A percentile compares a stretch with the other conserved stretches of the same genome.
These are phyloP conservation scores for Pythium guiyangense DNA, from an alignment of 352 stramenopile genomes.

Conservation along the genomic window DNA sequence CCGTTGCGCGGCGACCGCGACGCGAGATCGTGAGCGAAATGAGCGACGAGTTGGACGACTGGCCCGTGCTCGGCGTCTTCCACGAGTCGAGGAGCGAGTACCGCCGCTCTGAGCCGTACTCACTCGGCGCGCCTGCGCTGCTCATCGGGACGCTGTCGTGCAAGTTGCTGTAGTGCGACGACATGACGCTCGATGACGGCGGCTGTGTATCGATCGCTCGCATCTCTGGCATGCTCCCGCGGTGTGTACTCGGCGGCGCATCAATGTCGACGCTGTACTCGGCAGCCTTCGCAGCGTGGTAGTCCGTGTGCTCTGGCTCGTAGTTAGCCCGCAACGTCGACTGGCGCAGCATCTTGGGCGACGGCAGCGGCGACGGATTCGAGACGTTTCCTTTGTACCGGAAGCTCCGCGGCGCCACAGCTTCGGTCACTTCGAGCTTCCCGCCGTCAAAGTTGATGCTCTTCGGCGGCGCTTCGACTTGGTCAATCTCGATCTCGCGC, in stretches of 20 bases:
- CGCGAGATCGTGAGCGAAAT: slow-evolving; percentile 69
- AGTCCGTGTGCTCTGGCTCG: slow-evolving; percentile 59
- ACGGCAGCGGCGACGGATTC: slow-evolving; percentile 31
- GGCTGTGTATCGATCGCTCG: slow-evolving; percentile 10
- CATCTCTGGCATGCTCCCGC: slow-evolving; percentile 36
- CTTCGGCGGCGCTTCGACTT: slow-evolving; percentile 35
- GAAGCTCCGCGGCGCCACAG: slow-evolving; percentile 53
- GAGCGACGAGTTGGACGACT: slow-evolving; percentile 53
- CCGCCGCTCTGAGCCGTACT: slow-evolving; percentile 40
- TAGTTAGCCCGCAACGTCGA: slow-evolving; percentile 64
- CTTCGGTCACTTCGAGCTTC: slow-evolving; percentile 43
- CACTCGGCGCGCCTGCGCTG: slow-evolving; percentile 14
- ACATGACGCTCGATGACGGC: neutral
- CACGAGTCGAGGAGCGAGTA: slow-evolving; percentile 74
- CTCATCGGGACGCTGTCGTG: slow-evolving; percentile 2
- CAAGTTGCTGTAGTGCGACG: slow-evolving; percentile 5
- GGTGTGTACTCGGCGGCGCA: slow-evolving; percentile 19
- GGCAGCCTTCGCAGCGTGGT: slow-evolving; percentile 66
- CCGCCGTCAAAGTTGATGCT: slow-evolving; percentile 72
- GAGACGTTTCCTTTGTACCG: slow-evolving; percentile 48
- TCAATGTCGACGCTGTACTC: slow-evolving; percentile 62
- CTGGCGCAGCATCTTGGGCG: slow-evolving; percentile 32
- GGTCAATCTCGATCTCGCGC: slow-evolving; percentile 22
- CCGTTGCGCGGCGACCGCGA: slow-evolving; percentile 52
- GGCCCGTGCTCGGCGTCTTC: slow-evolving; percentile 48